Base-by-base conservation (phyloP, 164 flowering plant genomes). In the Litsea cubeba region DNA sequence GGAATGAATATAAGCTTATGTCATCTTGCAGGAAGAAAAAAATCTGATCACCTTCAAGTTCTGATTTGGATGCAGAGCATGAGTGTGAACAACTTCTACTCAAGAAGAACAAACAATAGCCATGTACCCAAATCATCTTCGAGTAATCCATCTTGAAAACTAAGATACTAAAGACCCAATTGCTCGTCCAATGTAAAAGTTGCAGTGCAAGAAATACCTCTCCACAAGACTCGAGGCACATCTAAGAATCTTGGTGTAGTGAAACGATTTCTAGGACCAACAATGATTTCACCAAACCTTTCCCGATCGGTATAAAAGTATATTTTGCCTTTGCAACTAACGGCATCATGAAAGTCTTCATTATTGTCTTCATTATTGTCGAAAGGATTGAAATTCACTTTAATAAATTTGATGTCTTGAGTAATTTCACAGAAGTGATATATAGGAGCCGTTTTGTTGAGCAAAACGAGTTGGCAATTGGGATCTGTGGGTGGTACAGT, bases 91-190 rank as follows among this genome's bases (percentile, higher is more conserved):
- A 71, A 3, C 28, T 2, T 25, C 18, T n/a, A 11, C 78, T 65
- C 10, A 76, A 7, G 24, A 70, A 75, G 23, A 75, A 63, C 12
- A 20, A 12, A 12, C 50, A 32, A 15, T 63, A 51, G 28, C 71
- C 71, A 50, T 50, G 1, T 14, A 64, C 57, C 71, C 76, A 74
- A 0, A 18, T 26, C 65, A 51, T 57, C 51, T 17, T 3, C 6
- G 65, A 68, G 11, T n/a, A 60, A 60, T n/a, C 63, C 63, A 60
- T 60, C 2, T 60, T 60, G 24, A 15, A 60, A 60, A 60, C 63
- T 18, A 18, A 7, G 23, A 60, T 8, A 60, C 20, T 17, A 20
- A 22, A 6, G 17, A 60, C 63, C 63, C n/a, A 22, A 18, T 20
- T 20, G 20, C 20, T 8, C 0, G 11, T 0, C 23, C 7, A 0